These are phyloP conservation scores for Aspergillus sparsus DNA, from an alignment of 495 filamentous ascomycete species.

Conservation along the genomic window DNA sequence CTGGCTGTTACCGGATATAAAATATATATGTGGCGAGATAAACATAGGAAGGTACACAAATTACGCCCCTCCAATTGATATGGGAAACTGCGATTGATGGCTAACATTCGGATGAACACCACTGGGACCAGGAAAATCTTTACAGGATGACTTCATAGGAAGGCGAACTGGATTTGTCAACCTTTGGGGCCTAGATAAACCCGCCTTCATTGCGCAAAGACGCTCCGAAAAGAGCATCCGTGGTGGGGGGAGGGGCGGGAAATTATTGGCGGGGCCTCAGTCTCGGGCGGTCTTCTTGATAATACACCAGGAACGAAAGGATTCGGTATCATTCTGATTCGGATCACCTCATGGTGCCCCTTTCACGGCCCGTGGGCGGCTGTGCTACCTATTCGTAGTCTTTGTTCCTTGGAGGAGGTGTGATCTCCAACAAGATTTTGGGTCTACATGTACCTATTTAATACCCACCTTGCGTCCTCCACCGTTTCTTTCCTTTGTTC, in stretches of 20 bases:
- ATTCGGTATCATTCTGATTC: constrained; percentile 50
- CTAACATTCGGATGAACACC: background rate
- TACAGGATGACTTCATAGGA: constrained; percentile 5
- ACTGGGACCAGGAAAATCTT: background rate
- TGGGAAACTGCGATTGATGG: background rate
- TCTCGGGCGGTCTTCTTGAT: constrained; percentile 47
- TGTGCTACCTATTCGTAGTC: constrained; percentile 15
- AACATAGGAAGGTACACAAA: too few relatives aligned
- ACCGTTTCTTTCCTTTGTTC: constrained; percentile 17
- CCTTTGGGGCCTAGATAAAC: constrained; percentile 17
- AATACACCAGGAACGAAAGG: constrained; percentile 39
- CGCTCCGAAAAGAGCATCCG: constrained; percentile 7
- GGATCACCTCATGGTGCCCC: constrained; percentile 40
- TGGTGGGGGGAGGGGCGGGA: constrained; percentile 21
- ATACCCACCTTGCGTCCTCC: constrained; percentile 24
- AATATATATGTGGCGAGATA: too few relatives aligned
- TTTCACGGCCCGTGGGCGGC: constrained; percentile 19
- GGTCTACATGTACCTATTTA: constrained; percentile 18
- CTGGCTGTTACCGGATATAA: too few relatives aligned
- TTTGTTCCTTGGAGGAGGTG: constrained; percentile 5
- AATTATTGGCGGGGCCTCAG: constrained; percentile 28
- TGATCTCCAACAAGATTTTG: constrained; percentile 23
- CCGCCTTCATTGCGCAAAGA: constrained; percentile 3
- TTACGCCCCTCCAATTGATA: background rate
- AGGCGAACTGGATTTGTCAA: constrained; percentile 15